phyloP scores from a whole-genome alignment of 441 rosid genomes.

The Mallotus japonicus region DNA sequence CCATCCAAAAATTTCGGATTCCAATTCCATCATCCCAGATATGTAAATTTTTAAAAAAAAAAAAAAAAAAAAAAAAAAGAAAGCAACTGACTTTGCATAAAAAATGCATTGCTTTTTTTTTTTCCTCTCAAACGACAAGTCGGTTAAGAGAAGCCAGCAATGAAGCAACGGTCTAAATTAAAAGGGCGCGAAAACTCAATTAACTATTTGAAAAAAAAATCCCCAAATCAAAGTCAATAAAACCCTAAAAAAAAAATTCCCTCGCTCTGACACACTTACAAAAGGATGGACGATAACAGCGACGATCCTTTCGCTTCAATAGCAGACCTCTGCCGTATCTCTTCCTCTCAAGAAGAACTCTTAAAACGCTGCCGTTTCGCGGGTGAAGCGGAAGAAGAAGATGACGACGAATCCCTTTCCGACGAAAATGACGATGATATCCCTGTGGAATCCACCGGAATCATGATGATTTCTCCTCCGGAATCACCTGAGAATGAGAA shows the following conservation, averaged over 20 bases:
- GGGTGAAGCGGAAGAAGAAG: slow-evolving; percentile 14
- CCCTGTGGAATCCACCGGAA: slow-evolving; percentile 26
- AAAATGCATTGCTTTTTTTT: too few relatives aligned
- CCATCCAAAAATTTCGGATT: too few relatives aligned
- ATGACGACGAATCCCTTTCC: slow-evolving; percentile 9
- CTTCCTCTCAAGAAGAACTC: slow-evolving; percentile 31
- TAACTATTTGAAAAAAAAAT: background rate
- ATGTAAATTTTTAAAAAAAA: too few relatives aligned
- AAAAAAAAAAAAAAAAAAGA: too few relatives aligned
- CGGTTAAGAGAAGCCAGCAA: background rate
- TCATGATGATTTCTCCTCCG: slow-evolving; percentile 37
- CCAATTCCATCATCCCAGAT: too few relatives aligned
- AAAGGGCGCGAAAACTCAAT: slow-evolving; percentile 16
- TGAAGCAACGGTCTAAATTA: background rate
- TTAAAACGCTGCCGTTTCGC: slow-evolving; percentile 25
- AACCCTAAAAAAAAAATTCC: slow-evolving; percentile 1
- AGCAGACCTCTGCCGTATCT: slow-evolving; percentile 23
- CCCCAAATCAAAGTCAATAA: background rate
- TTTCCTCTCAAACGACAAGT: background rate
- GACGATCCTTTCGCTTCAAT: slow-evolving; percentile 32
- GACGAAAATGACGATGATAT: background rate
- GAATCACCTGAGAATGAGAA: slow-evolving; percentile 18
- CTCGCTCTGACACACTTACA: background rate
- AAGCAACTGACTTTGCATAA: too few relatives aligned
- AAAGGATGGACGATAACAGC: slow-evolving; percentile 7